phyloP scores from a whole-genome alignment of 495 filamentous ascomycete species.

The Cryomyces minteri region DNA sequence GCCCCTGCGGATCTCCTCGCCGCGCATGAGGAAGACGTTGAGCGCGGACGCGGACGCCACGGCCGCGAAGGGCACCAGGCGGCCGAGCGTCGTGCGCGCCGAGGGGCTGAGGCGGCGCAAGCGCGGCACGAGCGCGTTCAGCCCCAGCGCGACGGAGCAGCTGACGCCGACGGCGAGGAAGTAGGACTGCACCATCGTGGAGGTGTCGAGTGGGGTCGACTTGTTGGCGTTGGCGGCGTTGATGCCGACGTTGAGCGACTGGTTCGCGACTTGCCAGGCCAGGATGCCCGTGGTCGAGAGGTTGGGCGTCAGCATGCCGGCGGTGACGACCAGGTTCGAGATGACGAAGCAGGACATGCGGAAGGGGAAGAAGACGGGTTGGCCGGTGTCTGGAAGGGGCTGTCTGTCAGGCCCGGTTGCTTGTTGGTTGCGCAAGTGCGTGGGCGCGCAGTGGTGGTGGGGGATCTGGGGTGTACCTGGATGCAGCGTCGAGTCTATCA shows the following conservation, averaged over 20 bases:
- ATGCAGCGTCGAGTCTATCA: constrained; percentile 88
- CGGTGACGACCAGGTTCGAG: constrained; percentile 90
- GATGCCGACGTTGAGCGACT: constrained; percentile 94
- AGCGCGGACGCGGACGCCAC: constrained; percentile 78
- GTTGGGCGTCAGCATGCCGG: constrained; percentile 87
- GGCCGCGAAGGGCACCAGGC: constrained; percentile 87
- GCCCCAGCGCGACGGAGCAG: constrained; percentile 82
- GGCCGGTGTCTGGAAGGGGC: constrained; percentile 91
- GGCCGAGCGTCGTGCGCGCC: constrained; percentile 51
- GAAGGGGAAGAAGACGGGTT: constrained; percentile 84
- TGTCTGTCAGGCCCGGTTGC: no score
- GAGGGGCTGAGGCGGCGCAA: constrained; percentile 56
- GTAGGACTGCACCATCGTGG: constrained; percentile 76
- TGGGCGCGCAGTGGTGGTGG: not conserved
- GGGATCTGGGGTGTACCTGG: constrained; percentile 48
- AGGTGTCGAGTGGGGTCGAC: constrained; percentile 62
- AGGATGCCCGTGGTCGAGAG: constrained; percentile 69
- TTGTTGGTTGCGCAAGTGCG: constrained; percentile 1
- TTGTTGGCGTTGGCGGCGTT: constrained; percentile 97
- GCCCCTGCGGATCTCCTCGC: constrained; percentile 79
- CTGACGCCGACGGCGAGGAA: constrained; percentile 79
- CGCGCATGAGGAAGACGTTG: constrained; percentile 95
- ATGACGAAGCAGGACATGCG: constrained; percentile 94
- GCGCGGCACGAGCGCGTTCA: constrained; percentile 76
- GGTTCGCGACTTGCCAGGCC: constrained; percentile 90